Base-by-base conservation (phyloP, 768 basidiomycete species). In the Amanita polypyramis region DNA sequence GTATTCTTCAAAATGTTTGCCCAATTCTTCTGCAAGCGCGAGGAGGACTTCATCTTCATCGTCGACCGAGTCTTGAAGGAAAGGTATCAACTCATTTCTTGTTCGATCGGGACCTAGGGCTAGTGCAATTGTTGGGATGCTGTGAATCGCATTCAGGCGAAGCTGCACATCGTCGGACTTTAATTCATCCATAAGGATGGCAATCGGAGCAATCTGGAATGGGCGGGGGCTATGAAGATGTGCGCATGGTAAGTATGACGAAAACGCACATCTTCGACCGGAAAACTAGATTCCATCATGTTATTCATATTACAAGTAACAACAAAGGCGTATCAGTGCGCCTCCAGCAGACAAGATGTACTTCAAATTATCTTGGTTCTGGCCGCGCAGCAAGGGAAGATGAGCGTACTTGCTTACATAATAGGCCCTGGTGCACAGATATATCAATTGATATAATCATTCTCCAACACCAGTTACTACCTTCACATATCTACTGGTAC, bases 1-100 rank as follows among this genome's bases (percentile, higher is more conserved):
- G 62, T 96, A 98, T 53, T 98, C 89, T 58, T 92, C 85, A 56
- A 98, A 95, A 60, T 77, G 82, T 62, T 77, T 77, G 35, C 96
- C 96, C 17, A 99, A 70, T 62, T 98, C 96, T 56, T 98, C 95
- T 15, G 95, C 92, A 43, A 99, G 72, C 4, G 94, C 95, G 38
- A 99, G 75, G 35, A 99, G 72, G 25, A 99, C 94, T 60, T 99
- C 96, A 64, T 99, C 96, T 67, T 99, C 96, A 60, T 99, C 96
- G 65, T 99, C 96, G 55, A 99, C 82, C n/a, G 92, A 94, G 60
- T 99, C 95, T 69, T 93, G 91, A 46, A 99, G 79, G 72, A 99
- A 99, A 1, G 93, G 90, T 53, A 99, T 79, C 56, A 99, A 79
- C 63, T 99, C 96, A 47, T 92, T 87, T 53, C 95, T 80, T 20